Evolutionary conservation across 768 basidiomycete species (phyloP), one percentile per base, ranked within the genome.

Genomic region (Trametes coccinea): DNA sequence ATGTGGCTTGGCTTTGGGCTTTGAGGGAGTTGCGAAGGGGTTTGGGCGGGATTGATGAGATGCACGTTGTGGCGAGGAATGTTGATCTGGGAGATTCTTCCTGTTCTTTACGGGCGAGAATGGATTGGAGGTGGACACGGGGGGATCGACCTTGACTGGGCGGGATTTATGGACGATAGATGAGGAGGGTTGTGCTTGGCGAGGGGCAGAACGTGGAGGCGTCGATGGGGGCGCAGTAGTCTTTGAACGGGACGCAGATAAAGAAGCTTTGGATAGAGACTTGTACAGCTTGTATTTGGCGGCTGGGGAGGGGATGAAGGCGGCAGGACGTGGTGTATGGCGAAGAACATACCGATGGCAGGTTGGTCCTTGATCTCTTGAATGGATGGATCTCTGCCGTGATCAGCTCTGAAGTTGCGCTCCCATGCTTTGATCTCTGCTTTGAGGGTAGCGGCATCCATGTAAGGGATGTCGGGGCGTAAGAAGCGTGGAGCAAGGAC

Each of bases 271-370:
- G 57, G 81, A 82, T 39, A 92, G 80, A 61, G 81, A 85, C 80
- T 92, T 93, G 80, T 93, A 92, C 33, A 84, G 80, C 73, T 82
- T 92, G 78, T 93, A 93, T 72, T 89, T 92, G 65, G 84, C 82
- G 62, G 88, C 91, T 93, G 70, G 11, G 61, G 29, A 53, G 17
- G n/a, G 62, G 50, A 44, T 61, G 61, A 59, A 60, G 61, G 66
- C 62, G 63, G 37, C 41, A 51, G 29, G 29, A 50, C 50, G 64
- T 27, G 61, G 57, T 4, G 47, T 59, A 22, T 45, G 53, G 56
- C 56, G 59, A 53, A 30, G 41, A 48, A 74, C 85, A 65, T 58
- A 92, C 91, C 89, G 61, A 92, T 85, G 53, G 69, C 66, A 6
- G 84, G 84, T 16, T 81, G 76, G 45, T 79, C 75, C 69, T 79